Evolutionary conservation across 352 stramenopile genomes (phyloP), one percentile per base, ranked within the genome.

Genomic region (Globisporangium heterothallicum): DNA sequence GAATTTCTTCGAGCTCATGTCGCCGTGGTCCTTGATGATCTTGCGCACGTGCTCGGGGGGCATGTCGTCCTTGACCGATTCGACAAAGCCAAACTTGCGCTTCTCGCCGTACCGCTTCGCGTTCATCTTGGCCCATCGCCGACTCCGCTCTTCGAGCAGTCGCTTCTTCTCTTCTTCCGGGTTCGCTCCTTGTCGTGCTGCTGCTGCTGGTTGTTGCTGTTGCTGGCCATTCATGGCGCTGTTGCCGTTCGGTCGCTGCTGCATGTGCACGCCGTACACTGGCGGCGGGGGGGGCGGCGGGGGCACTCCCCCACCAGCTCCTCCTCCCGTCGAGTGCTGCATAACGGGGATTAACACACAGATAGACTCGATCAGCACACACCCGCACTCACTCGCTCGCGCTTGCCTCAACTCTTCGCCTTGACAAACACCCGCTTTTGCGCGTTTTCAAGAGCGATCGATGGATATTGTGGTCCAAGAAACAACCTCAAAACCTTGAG

Each of bases 1-100:
- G 66, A 99, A 99, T 58, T 99, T 98, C 75, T 99, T 98, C 45
- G 91, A 98, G 53, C 93, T 98, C 97, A 99, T 99, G 68, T 99
- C 97, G 21, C 97, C 97, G 70, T 99, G 97, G 80, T 99, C 97
- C 47, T 97, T 97, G 41, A 99, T 80, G 59, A 99, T 99, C 75
- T 99, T 99, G 43, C 97, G 94, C 44, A 99, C 83, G 65, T 99
- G 97, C 79, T 99, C 97, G 0, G 96, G 70, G 5, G 88, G 89
- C 84, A 97, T 95, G 55, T 94, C 85, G 69, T 94, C 84, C 50
- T 94, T 92, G 12, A 92, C 80, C 30, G 79, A 90, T 72, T 97
- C 90, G 47, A 97, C 94, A 51, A 92, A 96, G 66, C 88, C 89
- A 66, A 96, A 97, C 66, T 94, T 96, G 59, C 87, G 82, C 69